These are phyloP conservation scores for Xylaria cubensis DNA, from an alignment of 495 filamentous ascomycete species.

Conservation along the genomic window DNA sequence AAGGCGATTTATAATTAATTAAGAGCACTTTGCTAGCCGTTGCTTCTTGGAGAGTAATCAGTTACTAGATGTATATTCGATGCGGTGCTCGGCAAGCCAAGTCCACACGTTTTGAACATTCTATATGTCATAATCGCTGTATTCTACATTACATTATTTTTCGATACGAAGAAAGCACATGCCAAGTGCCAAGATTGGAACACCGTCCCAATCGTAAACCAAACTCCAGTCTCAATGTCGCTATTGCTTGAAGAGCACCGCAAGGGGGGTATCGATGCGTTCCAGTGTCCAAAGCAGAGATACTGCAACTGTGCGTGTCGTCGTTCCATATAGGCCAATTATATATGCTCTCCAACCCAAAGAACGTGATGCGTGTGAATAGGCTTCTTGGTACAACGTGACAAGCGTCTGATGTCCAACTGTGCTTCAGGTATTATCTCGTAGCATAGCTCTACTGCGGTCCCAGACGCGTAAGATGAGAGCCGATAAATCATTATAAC, in stretches of 20 bases:
- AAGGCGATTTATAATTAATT: not conserved
- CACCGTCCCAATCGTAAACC: not conserved
- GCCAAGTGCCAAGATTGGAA: not conserved
- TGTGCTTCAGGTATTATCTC: not conserved
- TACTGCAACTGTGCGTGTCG: not conserved
- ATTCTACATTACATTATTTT: conserved; percentile 21
- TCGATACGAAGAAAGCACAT: not conserved
- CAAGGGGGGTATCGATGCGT: not conserved
- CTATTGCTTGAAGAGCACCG: not conserved
- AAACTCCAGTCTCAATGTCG: not conserved
- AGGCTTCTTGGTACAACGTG: not conserved
- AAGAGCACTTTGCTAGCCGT: not conserved
- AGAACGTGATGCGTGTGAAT: not conserved
- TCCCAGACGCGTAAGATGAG: not conserved
- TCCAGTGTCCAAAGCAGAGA: not conserved
- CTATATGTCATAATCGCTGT: not conserved
- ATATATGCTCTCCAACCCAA: not conserved
- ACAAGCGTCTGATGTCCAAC: not conserved
- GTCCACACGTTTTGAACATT: not conserved
- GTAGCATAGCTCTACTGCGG: not conserved
- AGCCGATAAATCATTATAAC: not conserved
- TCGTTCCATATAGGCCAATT: conserved; percentile 2
- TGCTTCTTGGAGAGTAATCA: not conserved
- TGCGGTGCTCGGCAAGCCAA: not conserved
- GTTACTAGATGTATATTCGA: not conserved